Base-by-base conservation (phyloP, 2,329 filamentous ascomycete species). In the Parastagonospora avenae region DNA sequence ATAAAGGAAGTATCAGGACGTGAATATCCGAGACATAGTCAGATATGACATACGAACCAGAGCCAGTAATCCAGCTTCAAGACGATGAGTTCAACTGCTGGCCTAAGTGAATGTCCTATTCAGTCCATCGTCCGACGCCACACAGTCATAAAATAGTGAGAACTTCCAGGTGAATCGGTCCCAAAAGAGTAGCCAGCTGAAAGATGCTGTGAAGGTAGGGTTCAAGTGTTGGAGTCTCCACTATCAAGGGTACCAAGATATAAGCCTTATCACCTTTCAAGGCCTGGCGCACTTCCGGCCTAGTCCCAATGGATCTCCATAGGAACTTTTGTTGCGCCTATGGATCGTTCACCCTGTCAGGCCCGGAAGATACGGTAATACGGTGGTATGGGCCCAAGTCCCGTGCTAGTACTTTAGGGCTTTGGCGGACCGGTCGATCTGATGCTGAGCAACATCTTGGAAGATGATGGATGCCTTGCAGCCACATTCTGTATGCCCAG, bases 351-450 rank as follows among this genome's bases (percentile, higher is more conserved):
- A 46, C 46, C 44, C 7, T 52, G 55, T 54, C 42, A 49, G 48
- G 52, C 29, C 42, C 35, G 33, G 43, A 39, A 10, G 28, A 53
- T 56, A 37, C 59, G 56, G 55, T 55, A 44, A 24, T 24, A 24
- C 19, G 19, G 19, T 24, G 19, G 47, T 55, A 52, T 51, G 56
- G 54, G 29, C 37, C 24, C 30, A 39, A 54, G 49, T 42, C 42
- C 41, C 48, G 36, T 29, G 37, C 38, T 53, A 54, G 56, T 29
- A 46, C 37, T 42, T 27, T 60, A 52, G 50, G 19, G 19, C 45
- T 42, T 46, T 41, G 43, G 47, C 58, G 57, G 56, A 31, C 60
- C 56, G 57, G 57, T 45, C 43, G 57, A 67, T 62, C 62, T 41
- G 48, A 47, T 37, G 31, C 33, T 56, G 39, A 40, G 41, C 32